Percentiles rank a stretch among this genome's conserved stretches.
These are phyloP conservation scores for Schwanniomyces vanrijiae DNA, from an alignment of 805 yeast genomes.

Conservation along the genomic window DNA sequence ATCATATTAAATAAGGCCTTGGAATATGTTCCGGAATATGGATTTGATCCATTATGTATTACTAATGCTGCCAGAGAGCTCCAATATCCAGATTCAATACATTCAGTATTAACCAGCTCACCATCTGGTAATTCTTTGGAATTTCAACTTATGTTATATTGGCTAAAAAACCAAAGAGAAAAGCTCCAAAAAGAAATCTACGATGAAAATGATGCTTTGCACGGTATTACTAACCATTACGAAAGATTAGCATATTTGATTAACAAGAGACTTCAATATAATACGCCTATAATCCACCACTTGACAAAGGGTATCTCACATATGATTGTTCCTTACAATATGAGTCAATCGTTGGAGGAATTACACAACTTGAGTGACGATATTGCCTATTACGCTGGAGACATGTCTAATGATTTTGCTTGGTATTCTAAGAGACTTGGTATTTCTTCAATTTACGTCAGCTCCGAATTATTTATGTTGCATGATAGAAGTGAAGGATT, in stretches of 20 bases:
- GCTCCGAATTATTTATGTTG: slow-evolving; percentile 77
- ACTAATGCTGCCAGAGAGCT: slow-evolving; percentile 47
- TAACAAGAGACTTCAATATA: slow-evolving; percentile 51
- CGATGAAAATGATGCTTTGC: slow-evolving; percentile 27
- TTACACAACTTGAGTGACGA: slow-evolving; percentile 81
- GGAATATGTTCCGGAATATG: slow-evolving; percentile 48
- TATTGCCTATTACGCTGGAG: slow-evolving; percentile 76
- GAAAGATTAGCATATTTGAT: slow-evolving; percentile 46
- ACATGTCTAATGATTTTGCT: slow-evolving; percentile 73
- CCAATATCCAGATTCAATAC: slow-evolving; percentile 53
- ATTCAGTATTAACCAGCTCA: slow-evolving; percentile 36
- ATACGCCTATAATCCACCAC: slow-evolving; percentile 45
- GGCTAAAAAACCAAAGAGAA: slow-evolving; percentile 46
- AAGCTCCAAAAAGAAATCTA: slow-evolving; percentile 30
- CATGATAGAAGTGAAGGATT: slow-evolving; percentile 63
- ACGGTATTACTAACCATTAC: slow-evolving; percentile 33
- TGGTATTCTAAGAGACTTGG: slow-evolving; percentile 91
- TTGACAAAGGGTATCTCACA: slow-evolving; percentile 56
- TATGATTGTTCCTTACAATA: slow-evolving; percentile 64
- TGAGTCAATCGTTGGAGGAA: slow-evolving; percentile 59
- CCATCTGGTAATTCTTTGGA: slow-evolving; percentile 48
- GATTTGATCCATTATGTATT: slow-evolving; percentile 51
- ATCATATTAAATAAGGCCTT: slow-evolving; percentile 39
- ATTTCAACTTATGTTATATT: slow-evolving; percentile 54
- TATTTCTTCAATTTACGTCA: slow-evolving; percentile 67